These are phyloP conservation scores for Starmera stellimalicola DNA, from an alignment of 1,139 yeast genomes.

Conservation along the genomic window DNA sequence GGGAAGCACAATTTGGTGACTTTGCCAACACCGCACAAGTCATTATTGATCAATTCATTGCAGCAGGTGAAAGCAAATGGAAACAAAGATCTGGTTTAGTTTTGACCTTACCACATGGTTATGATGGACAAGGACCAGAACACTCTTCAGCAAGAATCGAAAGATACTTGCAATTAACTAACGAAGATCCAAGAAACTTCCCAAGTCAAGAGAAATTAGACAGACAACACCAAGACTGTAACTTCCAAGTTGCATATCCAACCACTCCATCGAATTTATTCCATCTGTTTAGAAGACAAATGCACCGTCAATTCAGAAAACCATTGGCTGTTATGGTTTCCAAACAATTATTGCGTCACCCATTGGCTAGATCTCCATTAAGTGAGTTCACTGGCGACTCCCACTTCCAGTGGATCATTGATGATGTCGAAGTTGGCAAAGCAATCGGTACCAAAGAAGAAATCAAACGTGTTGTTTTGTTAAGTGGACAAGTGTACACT, in stretches of 20 bases:
- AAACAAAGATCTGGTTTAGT: slow-evolving; percentile 97
- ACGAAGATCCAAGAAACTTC: slow-evolving; percentile 93
- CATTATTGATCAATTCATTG: slow-evolving; percentile 90
- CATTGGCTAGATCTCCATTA: slow-evolving; percentile 83
- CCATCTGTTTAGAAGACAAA: slow-evolving; percentile 97
- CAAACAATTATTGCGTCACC: slow-evolving; percentile 92
- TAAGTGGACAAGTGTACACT: slow-evolving; percentile 92
- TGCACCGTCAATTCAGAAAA: slow-evolving; percentile 98
- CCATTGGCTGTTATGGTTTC: slow-evolving; percentile 88
- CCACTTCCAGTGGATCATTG: slow-evolving; percentile 92
- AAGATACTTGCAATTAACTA: slow-evolving; percentile 91
- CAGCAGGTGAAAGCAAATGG: slow-evolving; percentile 98
- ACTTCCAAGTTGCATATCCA: slow-evolving; percentile 97
- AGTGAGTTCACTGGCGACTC: slow-evolving; percentile 86
- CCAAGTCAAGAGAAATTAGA: slow-evolving; percentile 82
- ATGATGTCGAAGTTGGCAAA: slow-evolving; percentile 78
- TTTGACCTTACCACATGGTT: slow-evolving; percentile 95
- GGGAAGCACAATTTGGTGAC: slow-evolving; percentile 99
- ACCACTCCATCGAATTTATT: slow-evolving; percentile 95
- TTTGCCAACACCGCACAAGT: slow-evolving; percentile 99
- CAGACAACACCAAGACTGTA: slow-evolving; percentile 98
- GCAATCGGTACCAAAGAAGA: slow-evolving; percentile 69
- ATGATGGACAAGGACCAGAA: slow-evolving; percentile 99
- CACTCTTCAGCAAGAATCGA: slow-evolving; percentile 98
- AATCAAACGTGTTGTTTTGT: slow-evolving; percentile 77